Percentiles rank a stretch among this genome's conserved stretches.
phyloP scores from a whole-genome alignment of 768 basidiomycete species.

The Crassisporium funariophilum region DNA sequence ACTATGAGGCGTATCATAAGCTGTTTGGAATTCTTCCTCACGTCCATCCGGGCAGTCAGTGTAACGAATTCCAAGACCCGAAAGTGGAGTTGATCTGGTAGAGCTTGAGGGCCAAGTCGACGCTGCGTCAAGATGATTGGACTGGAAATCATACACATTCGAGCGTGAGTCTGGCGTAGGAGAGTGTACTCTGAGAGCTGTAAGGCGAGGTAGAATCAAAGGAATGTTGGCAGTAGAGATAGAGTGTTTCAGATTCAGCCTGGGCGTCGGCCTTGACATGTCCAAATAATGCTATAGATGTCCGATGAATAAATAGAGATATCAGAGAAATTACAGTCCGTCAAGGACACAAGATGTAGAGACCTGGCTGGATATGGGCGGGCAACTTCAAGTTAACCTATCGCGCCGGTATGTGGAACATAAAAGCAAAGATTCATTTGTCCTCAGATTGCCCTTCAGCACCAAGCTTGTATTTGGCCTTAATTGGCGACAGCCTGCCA shows the following conservation, averaged over 20 bases:
- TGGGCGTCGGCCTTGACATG: constrained; percentile 13
- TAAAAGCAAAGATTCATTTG: background rate
- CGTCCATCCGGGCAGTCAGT: constrained; percentile 16
- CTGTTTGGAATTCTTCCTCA: constrained; percentile 6
- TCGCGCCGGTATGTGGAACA: constrained; percentile 9
- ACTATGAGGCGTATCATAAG: background rate
- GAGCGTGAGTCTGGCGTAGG: constrained; percentile 14
- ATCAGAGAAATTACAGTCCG: constrained; percentile 12
- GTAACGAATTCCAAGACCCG: constrained; percentile 35
- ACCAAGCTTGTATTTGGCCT: constrained; percentile 13
- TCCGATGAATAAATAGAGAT: constrained; percentile 11
- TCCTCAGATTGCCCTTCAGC: constrained; percentile 1
- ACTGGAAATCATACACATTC: constrained; percentile 35
- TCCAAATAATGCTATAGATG: constrained; percentile 20
- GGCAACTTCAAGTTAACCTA: constrained; percentile 33
- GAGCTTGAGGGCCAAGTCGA: constrained; percentile 8
- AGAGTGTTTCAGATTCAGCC: constrained; percentile 4
- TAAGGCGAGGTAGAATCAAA: constrained; percentile 25
- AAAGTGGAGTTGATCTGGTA: constrained; percentile 20
- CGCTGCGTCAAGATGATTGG: constrained; percentile 32
- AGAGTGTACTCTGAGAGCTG: constrained; percentile 13
- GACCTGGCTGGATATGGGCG: constrained; percentile 21
- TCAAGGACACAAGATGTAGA: constrained; percentile 22
- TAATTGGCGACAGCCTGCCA: constrained; percentile 12
- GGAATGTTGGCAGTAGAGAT: constrained; percentile 21